Percentiles rank a stretch among this genome's conserved stretches.
phyloP scores from a whole-genome alignment of 176 grass and related monocot species.

The Ampelocalamus luodianensis region DNA sequence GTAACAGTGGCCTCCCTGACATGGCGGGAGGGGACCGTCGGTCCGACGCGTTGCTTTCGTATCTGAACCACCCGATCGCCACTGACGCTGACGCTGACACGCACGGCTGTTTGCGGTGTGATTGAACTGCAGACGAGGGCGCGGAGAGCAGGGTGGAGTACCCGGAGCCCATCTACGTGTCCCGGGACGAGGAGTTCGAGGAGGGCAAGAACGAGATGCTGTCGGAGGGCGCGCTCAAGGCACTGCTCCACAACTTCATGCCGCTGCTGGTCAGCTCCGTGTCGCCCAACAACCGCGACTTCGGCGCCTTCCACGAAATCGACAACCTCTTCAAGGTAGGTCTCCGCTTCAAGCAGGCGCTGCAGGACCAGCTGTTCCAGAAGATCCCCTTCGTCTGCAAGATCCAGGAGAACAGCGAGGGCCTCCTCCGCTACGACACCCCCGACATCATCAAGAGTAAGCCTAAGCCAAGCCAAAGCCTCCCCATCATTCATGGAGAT shows the following conservation, averaged over 20 bases:
- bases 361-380: constrained; percentile 85
- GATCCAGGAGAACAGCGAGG: constrained; percentile 82
- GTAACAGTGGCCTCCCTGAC: constrained; percentile 30
- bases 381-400: constrained; percentile 84
- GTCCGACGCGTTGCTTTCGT: constrained; percentile 43
- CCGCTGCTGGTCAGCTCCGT: constrained; percentile 69
- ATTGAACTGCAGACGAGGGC: constrained; percentile 50
- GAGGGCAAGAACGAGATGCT: constrained; percentile 93
- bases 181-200: constrained; percentile 90
- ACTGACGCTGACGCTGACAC: constrained; percentile 9
- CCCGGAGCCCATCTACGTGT: constrained; percentile 76
- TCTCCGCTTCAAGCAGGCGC: constrained; percentile 77
- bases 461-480: background rate
- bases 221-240: constrained; percentile 63
- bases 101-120: background rate
- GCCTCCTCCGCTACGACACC: constrained; percentile 83
- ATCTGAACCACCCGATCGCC: constrained; percentile 44
- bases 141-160: constrained; percentile 80
- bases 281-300: constrained; percentile 68
- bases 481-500: background rate
- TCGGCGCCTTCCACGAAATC: constrained; percentile 88
- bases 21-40: constrained; percentile 41
- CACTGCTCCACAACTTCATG: constrained; percentile 92
- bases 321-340: constrained; percentile 99
- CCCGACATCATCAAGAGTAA: constrained; percentile 93